Base-by-base conservation (phyloP, 2,329 filamentous ascomycete species). In the Xenoacremonium recifei region DNA sequence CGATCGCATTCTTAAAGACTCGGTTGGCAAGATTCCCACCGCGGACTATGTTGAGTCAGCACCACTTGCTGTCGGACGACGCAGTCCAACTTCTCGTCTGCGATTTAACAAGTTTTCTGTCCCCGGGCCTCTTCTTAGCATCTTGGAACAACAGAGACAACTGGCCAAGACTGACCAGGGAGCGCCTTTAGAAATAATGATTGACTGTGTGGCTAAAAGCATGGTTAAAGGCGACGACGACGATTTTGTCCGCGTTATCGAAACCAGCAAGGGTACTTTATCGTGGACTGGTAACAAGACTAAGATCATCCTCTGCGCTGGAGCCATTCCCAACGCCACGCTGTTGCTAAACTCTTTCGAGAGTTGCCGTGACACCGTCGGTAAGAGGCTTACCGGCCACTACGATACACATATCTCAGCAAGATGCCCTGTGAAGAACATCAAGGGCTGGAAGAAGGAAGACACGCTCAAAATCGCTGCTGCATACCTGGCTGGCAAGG, bases 331-430 rank as follows among this genome's bases (percentile, higher is more conserved):
- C 5, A 39, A 39, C 21, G 37, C 37, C 27, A 39, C 37, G 12
- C 10, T 39, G n/a, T 19, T 39, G 27, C 37, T 39, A 21, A 39
- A 39, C 37, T 39, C 37, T 17, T 39, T 39, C 16, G 23, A 39
- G 7, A 32, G 27, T 18, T 39, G 37, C 37, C 37, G 37, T 17
- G 37, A 39, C 7, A 39, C 37, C 13, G 37, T 39, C 12, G 37
- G 37, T 15, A 39, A 39, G 25, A 16, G 37, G 7, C 13, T 39
- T 19, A 39, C 37, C 9, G 37, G 37, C 27, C 37, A 39, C 27
- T 39, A 17, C 37, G 13, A 18, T 15, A 39, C 37, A 17, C 37
- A 39, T 16, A 32, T 39, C 27, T 16, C 37, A 5, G 37, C 20
- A 4, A 31, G 37, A 16, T 39, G 37, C 16, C 37, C 37, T 6